A percentile compares a stretch with the other conserved stretches of the same genome.
These are phyloP conservation scores for Prunus yedoensis DNA, from an alignment of 331 rosid species.

Conservation along the genomic window DNA sequence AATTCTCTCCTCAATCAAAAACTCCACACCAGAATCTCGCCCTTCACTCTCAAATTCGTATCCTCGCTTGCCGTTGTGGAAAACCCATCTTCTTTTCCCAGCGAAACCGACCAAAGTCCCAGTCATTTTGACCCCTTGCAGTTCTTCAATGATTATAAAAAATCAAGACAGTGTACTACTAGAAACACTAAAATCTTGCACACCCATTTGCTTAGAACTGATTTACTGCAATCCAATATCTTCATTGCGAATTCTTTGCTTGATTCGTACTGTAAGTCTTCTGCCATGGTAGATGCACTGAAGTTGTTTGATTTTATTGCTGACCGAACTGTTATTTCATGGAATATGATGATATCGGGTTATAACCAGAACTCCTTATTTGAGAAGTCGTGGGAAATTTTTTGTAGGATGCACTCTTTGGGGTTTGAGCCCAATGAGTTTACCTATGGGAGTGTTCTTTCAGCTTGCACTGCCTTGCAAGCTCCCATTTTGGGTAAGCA, in stretches of 20 bases:
- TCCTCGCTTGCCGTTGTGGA: constrained; percentile 36
- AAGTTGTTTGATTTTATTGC: constrained; percentile 54
- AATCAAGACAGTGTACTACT: constrained; percentile 22
- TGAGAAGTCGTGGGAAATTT: constrained; percentile 49
- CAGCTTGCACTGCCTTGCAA: constrained; percentile 56
- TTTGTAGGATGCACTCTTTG: constrained; percentile 44
- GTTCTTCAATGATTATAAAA: constrained; percentile 40
- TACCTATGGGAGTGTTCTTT: constrained; percentile 68
- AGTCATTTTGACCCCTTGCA: constrained; percentile 33
- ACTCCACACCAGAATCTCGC: constrained; percentile 29
- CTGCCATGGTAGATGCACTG: constrained; percentile 49
- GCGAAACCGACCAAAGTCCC: constrained; percentile 20
- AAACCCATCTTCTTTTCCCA: constrained; percentile 19
- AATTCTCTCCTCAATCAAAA: constrained; percentile 32
- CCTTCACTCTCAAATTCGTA: constrained; percentile 32
- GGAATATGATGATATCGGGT: constrained; percentile 78
- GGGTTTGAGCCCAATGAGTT: constrained; percentile 56
- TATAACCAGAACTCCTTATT: constrained; percentile 36
- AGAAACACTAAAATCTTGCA: constrained; percentile 45
- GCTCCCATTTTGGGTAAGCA: constrained; percentile 40
- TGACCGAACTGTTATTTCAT: constrained; percentile 50
- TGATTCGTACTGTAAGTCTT: constrained; percentile 42
- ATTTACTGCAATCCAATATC: constrained; percentile 40
- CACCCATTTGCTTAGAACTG: constrained; percentile 40
- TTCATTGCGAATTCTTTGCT: constrained; percentile 50